Evolutionary conservation across 2,329 filamentous ascomycete species (phyloP), one percentile per base, ranked within the genome.

Genomic region (Penicillium sumatraense): DNA sequence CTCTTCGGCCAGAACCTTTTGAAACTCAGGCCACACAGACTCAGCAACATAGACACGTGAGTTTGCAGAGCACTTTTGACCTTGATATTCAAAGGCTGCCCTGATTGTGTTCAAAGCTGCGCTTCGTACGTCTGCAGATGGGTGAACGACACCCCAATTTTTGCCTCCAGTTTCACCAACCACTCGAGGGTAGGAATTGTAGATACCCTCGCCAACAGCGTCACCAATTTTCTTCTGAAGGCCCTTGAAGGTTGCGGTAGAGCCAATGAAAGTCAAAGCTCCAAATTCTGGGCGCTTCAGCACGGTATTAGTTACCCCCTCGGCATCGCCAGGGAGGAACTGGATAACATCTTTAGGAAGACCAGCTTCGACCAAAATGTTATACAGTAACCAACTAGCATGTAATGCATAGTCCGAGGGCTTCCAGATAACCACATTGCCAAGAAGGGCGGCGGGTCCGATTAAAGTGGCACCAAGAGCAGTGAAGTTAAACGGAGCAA

Each of bases 371-470:
- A 93, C 78, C 18, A 97, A 82, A 71, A 96, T 93, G 69, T 91
- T 83, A 79, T 96, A 91, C 33, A 96, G 80, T 50, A 96, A 79
- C 86, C 89, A 95, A 79, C 91, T 96, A 58, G 89, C 90, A 18
- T 89, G 87, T 57, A 96, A 88, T 33, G 92, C 90, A 14, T 81
- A 88, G 67, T 93, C 90, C 13, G 89, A 93, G 13, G 92, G 92
- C 81, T 96, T 97, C 92, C 92, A 97, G 46, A 97, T 80, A 6
- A 96, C 90, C 2, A 96, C 92, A 74, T 97, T 97, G 51, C 93
- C 92, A 79, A 96, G 86, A 36, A 96, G 79, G 0, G 91, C 91
- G 9, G 92, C 91, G 0, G 90, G 87, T 31, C 86, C 88, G 10
- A 89, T 84, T 24, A 96, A 81, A 75, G 96, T 96, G 46, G 88